These are phyloP conservation scores for Syncephalis plumigaleata DNA, from an alignment of 371 early-diverging fungal genomes.

Conservation along the genomic window DNA sequence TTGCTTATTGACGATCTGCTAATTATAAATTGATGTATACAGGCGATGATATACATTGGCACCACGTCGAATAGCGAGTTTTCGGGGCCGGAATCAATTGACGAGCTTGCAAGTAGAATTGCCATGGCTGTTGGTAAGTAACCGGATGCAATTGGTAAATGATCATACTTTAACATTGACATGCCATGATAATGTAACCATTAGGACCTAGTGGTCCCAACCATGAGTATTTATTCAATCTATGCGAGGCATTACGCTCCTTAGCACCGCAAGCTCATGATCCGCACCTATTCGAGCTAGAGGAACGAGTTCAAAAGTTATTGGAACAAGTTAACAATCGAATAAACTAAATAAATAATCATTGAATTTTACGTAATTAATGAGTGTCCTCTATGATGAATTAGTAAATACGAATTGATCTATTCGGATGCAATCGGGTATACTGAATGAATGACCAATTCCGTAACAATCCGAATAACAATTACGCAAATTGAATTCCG, in stretches of 20 bases:
- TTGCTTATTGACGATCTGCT: neutral
- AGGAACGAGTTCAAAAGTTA: conserved; percentile 22
- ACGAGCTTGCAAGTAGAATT: conserved; percentile 57
- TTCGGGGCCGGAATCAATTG: conserved; percentile 51
- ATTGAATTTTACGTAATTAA: too few species aligned
- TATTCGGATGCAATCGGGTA: too few species aligned
- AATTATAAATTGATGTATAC: conserved; percentile 5
- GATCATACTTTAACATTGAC: neutral
- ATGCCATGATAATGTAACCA: neutral
- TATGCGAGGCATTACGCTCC: conserved; percentile 40
- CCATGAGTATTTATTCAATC: conserved; percentile 52
- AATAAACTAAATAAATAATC: too few species aligned
- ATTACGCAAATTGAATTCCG: too few species aligned
- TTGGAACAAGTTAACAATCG: too few species aligned
- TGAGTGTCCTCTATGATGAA: too few species aligned
- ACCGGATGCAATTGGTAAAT: neutral
- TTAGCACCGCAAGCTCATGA: conserved; percentile 37
- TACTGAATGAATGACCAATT: too few species aligned
- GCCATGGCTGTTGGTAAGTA: conserved; percentile 35
- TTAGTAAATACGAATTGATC: too few species aligned
- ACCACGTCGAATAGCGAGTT: conserved; percentile 64
- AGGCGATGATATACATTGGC: conserved; percentile 72
- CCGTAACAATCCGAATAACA: too few species aligned
- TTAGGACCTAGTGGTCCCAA: conserved; percentile 61
- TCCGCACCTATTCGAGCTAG: conserved; percentile 41